These are phyloP conservation scores for Ramularia endophylla DNA, from an alignment of 2,329 filamentous ascomycete species.

Conservation along the genomic window DNA sequence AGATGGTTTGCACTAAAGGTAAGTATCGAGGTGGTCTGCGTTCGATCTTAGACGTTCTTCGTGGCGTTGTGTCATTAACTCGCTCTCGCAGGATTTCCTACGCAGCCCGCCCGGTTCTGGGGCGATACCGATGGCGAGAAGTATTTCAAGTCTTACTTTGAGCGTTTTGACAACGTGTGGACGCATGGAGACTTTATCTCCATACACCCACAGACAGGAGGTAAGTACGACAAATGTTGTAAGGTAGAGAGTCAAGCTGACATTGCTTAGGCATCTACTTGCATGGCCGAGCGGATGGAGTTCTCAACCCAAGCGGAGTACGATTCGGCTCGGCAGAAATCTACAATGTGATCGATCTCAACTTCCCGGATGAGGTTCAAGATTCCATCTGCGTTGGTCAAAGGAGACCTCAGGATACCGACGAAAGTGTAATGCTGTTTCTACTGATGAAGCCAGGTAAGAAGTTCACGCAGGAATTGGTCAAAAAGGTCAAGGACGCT, in stretches of 20 bases:
- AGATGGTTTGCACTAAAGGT: conserved; percentile 58
- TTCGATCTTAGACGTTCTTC: no score
- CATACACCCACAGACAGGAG: conserved; percentile 61
- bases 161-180: conserved; percentile 58
- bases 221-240: no score
- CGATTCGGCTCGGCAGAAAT: conserved; percentile 77
- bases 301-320: conserved; percentile 72
- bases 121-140: conserved; percentile 36
- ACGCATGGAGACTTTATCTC: conserved; percentile 76
- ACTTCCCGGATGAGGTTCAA: conserved; percentile 56
- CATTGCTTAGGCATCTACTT: conserved; percentile 47
- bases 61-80: no score
- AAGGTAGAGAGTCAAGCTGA: no score
- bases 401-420: conserved; percentile 53
- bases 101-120: conserved; percentile 56
- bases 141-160: conserved; percentile 44
- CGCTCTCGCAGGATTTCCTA: conserved; percentile 67
- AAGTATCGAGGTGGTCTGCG: no score
- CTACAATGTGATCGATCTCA: conserved; percentile 64
- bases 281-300: conserved; percentile 67
- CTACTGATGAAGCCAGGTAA: conserved; percentile 55
- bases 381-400: conserved; percentile 81
- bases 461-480: conserved; percentile 50
- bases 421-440: conserved; percentile 56
- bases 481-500: conserved; percentile 54